Conservation (phyloP, 1,139 yeast species). For the Hemisphaericaspora lyxosophila region DNA sequence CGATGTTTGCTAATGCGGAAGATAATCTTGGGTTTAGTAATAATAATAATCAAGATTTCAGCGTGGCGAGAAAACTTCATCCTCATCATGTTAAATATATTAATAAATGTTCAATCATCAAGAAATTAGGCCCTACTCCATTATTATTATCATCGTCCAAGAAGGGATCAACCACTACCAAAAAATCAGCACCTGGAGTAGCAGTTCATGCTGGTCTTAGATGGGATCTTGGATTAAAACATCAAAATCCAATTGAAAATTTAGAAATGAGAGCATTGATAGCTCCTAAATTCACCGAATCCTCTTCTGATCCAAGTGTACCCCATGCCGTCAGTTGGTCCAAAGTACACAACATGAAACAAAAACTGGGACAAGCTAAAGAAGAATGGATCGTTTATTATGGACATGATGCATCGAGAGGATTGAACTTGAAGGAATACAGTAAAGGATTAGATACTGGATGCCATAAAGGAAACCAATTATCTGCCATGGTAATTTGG, state of each 20-base stretch:
- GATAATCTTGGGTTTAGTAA: conserved; percentile 26
- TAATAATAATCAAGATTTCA: conserved; percentile 59
- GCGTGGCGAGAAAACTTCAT: conserved; percentile 57
- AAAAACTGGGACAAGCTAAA: conserved; percentile 31
- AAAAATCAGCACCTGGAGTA: conserved; percentile 39
- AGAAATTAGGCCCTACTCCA: conserved; percentile 62
- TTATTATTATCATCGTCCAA: no score
- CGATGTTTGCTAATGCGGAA: conserved; percentile 17
- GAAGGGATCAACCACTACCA: conserved; percentile 28
- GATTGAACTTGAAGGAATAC: conserved; percentile 62
- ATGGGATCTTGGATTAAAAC: conserved; percentile 57
- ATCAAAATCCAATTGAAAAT: conserved; percentile 63
- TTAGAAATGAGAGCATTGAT: conserved; percentile 61
- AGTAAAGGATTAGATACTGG: conserved; percentile 82
- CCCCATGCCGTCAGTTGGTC: conserved; percentile 64
- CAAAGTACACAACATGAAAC: conserved; percentile 56
- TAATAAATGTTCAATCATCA: conserved; percentile 60
- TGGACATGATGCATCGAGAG: conserved; percentile 87
- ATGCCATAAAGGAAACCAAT: conserved; percentile 72
- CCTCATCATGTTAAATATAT: conserved; percentile 64
- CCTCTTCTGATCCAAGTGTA: conserved; percentile 51
- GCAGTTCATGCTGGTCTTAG: conserved; percentile 81
- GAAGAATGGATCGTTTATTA: conserved; percentile 60
- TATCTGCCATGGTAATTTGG: conserved; percentile 58
- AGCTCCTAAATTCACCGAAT: conserved; percentile 55